phyloP scores from a whole-genome alignment of 495 filamentous ascomycete genomes.

The Rhypophila decipiens region DNA sequence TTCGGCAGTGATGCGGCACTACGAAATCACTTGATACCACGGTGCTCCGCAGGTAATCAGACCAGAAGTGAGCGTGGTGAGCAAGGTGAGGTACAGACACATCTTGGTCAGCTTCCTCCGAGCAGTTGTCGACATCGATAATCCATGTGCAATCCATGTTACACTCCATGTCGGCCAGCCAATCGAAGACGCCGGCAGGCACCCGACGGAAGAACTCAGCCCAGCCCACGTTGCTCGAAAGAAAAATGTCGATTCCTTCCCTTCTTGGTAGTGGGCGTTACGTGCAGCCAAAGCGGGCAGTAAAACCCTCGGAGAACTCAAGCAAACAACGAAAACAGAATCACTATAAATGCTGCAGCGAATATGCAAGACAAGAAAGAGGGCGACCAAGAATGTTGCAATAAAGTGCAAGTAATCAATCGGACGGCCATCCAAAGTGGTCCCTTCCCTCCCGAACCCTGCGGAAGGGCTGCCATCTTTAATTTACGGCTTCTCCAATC shows the following conservation, averaged over 20 bases:
- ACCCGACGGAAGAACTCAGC: constrained; percentile 1
- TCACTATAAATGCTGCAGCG: background rate
- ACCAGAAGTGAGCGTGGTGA: background rate
- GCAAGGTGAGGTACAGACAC: too few species aligned
- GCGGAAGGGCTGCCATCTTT: background rate
- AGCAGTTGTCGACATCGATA: background rate
- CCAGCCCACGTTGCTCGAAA: background rate
- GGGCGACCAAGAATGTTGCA: background rate
- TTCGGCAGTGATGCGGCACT: background rate
- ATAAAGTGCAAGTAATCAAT: background rate
- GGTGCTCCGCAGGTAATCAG: background rate
- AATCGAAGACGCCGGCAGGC: background rate
- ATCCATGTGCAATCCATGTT: background rate
- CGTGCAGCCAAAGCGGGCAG: too few species aligned
- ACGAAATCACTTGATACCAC: background rate
- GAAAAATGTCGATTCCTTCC: background rate
- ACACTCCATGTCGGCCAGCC: background rate
- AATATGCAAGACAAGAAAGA: background rate
- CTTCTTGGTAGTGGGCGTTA: background rate
- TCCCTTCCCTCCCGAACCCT: background rate
- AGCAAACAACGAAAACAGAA: too few species aligned
- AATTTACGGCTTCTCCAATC: constrained; percentile 3
- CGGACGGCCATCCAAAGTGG: background rate
- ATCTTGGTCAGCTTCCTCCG: too few species aligned
- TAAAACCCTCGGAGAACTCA: too few species aligned